A percentile compares a stretch with the other conserved stretches of the same genome.
Conservation (phyloP, 352 stramenopile genomes). For the Saprolegnia parasitica region DNA sequence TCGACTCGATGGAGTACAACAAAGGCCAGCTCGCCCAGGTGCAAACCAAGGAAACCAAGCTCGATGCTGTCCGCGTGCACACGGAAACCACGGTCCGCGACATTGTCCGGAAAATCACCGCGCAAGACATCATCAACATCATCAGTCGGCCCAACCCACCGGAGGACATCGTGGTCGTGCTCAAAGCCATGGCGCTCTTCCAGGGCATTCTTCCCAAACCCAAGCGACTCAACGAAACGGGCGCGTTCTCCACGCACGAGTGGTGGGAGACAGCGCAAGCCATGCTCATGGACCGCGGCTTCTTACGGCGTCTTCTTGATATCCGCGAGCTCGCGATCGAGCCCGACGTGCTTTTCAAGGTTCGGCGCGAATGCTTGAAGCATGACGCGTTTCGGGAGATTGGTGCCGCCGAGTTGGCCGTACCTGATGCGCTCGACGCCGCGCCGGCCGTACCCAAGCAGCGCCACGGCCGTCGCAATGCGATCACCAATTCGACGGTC, state of each 20-base stretch:
- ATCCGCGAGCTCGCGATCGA: constrained; percentile 50
- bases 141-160: constrained; percentile 55
- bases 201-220: constrained; percentile 33
- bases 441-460: neutral
- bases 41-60: constrained; percentile 42
- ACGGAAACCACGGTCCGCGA: constrained; percentile 42
- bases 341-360: constrained; percentile 70
- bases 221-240: constrained; percentile 30
- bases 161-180: constrained; percentile 48
- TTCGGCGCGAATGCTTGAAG: constrained; percentile 63
- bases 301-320: constrained; percentile 51
- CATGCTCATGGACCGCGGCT: constrained; percentile 68
- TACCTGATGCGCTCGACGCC: neutral
- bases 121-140: constrained; percentile 61
- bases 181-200: constrained; percentile 73
- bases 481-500: constrained; percentile 32
- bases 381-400: constrained; percentile 32
- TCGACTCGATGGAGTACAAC: constrained; percentile 53
- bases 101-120: constrained; percentile 63
- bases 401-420: neutral
- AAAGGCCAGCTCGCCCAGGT: constrained; percentile 49
- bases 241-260: constrained; percentile 64
- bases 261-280: constrained; percentile 79
- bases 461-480: neutral
- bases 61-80: constrained; percentile 36